Conservation (phyloP, 73 alveolate genomes). For the Symbiodinium pilosum region DNA sequence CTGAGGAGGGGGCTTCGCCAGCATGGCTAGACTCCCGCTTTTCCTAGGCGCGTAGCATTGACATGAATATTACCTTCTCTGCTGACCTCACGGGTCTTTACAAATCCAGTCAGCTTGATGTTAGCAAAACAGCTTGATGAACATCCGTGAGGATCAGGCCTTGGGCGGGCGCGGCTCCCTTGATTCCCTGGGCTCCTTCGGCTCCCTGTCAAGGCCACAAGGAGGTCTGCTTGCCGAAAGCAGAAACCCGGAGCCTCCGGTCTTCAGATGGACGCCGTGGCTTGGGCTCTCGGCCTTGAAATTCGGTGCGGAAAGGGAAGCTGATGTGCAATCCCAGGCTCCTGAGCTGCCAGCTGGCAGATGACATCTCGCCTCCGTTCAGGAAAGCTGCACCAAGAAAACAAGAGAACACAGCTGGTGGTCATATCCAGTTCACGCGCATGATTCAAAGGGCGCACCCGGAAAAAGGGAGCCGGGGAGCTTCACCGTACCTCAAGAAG, state of each 20-base stretch:
- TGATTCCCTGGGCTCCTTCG: constrained; percentile 8
- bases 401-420: no score
- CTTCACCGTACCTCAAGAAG: neutral
- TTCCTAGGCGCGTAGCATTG: no score
- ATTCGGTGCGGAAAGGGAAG: no score
- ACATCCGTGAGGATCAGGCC: no score
- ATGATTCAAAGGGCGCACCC: neutral
- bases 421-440: no score
- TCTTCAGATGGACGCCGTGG: constrained; percentile 20
- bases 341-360: neutral
- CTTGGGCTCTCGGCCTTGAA: constrained; percentile 9
- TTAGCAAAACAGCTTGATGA: no score
- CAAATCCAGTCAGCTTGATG: no score
- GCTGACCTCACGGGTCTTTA: neutral
- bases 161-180: constrained; percentile 12
- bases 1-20: no score
- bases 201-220: neutral
- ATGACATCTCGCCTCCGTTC: neutral
- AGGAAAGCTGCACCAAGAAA: no score
- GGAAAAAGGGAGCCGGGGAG: neutral
- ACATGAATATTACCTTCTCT: no score
- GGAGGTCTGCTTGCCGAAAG: no score
- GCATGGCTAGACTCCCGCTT: constrained; percentile 7
- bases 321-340: neutral
- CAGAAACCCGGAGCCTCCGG: neutral